phyloP scores from a whole-genome alignment of 352 stramenopile genomes.

The Pythium grandisporangium region DNA sequence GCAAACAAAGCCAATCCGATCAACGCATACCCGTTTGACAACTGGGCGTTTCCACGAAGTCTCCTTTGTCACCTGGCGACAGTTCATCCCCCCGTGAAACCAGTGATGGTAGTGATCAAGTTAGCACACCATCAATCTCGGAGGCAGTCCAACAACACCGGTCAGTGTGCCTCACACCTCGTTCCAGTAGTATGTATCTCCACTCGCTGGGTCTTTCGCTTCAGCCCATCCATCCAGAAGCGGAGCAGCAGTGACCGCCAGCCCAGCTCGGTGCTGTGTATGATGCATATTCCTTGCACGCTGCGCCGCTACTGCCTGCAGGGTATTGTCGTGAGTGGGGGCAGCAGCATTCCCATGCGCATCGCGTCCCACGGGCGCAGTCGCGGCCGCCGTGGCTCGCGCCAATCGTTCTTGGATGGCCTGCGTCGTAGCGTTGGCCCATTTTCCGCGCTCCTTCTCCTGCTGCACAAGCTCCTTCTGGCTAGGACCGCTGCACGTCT shows the following conservation, averaged over 20 bases:
- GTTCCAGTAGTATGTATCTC: constrained; percentile 76
- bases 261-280: constrained; percentile 3
- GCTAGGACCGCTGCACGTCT: constrained; percentile 54
- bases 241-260: not conserved
- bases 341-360: constrained; percentile 5
- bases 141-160: too few species aligned
- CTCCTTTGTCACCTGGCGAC: constrained; percentile 71
- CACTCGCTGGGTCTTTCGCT: constrained; percentile 29
- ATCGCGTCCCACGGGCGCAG: not conserved
- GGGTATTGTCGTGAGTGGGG: constrained; percentile 56
- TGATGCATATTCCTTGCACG: constrained; percentile 34
- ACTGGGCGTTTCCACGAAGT: constrained; percentile 68
- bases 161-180: too few species aligned
- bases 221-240: constrained; percentile 47
- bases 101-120: too few species aligned
- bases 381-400: constrained; percentile 13
- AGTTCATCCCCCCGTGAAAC: too few species aligned
- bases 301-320: constrained; percentile 43
- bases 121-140: too few species aligned
- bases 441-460: constrained; percentile 41
- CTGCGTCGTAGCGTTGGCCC: constrained; percentile 32
- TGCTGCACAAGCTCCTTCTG: constrained; percentile 52
- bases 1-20: too few species aligned
- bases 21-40: too few species aligned
- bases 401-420: constrained; percentile 31